Percentiles rank a stretch among this genome's conserved stretches.
Conservation (phyloP, 805 yeast genomes). For the Candida nitratophila region DNA sequence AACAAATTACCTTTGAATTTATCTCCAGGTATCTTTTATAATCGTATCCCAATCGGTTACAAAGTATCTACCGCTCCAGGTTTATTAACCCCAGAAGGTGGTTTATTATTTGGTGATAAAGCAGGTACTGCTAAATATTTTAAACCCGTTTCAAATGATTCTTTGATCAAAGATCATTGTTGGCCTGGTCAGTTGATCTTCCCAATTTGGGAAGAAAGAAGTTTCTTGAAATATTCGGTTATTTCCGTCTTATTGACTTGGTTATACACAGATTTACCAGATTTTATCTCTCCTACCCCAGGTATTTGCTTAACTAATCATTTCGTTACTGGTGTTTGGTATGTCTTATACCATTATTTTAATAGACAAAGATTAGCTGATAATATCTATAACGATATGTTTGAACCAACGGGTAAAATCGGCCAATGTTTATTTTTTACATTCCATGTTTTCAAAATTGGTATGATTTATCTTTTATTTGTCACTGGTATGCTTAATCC, state of each 20-base stretch:
- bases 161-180: conserved; percentile 45
- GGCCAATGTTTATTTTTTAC: conserved; percentile 65
- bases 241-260: conserved; percentile 46
- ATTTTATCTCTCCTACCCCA: conserved; percentile 83
- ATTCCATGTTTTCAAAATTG: conserved; percentile 61
- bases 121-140: conserved; percentile 44
- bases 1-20: conserved; percentile 62
- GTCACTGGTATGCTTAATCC: conserved; percentile 80
- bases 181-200: conserved; percentile 90
- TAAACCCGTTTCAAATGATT: conserved; percentile 40
- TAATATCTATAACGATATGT: conserved; percentile 42
- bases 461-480: conserved; percentile 48
- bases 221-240: conserved; percentile 32
- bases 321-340: conserved; percentile 26
- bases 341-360: conserved; percentile 23
- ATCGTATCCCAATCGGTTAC: conserved; percentile 58
- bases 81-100: conserved; percentile 75
- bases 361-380: conserved; percentile 37
- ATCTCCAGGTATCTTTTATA: conserved; percentile 74
- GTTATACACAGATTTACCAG: conserved; percentile 94
- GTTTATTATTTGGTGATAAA: conserved; percentile 57
- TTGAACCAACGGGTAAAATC: conserved; percentile 28
- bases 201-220: conserved; percentile 59
- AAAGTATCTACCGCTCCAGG: conserved; percentile 66
- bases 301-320: conserved; percentile 75